Evolutionary conservation across 2,329 filamentous ascomycete species (phyloP).

Genomic region (Phialophora verrucosa): DNA sequence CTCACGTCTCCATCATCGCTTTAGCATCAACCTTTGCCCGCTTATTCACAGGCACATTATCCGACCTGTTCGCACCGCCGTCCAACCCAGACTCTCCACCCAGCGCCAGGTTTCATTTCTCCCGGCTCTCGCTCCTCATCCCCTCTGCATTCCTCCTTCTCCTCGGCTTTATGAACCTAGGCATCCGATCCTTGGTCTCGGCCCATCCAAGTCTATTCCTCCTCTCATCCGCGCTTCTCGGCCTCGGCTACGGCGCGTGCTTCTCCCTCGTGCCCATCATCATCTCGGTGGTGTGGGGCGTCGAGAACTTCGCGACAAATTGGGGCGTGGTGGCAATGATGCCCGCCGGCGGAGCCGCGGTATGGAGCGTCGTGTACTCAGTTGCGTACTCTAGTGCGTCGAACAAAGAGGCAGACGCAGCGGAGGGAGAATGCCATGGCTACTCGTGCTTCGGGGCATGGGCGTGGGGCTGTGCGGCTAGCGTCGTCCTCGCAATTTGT

Average conservation of each 20-base stretch:
- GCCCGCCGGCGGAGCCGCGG: conserved; percentile 82
- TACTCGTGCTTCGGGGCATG: conserved; percentile 85
- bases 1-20: conserved; percentile 91
- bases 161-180: conserved; percentile 76
- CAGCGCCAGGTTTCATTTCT: conserved; percentile 57
- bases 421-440: conserved; percentile 75
- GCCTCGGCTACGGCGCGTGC: conserved; percentile 88
- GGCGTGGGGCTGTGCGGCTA: conserved; percentile 74
- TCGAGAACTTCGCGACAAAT: conserved; percentile 98
- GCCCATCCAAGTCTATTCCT: conserved; percentile 82
- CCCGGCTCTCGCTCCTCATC: conserved; percentile 79
- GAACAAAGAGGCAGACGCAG: conserved; percentile 30
- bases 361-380: conserved; percentile 92
- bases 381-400: conserved; percentile 46
- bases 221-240: conserved; percentile 81
- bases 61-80: conserved; percentile 77
- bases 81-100: conserved; percentile 46
- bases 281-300: conserved; percentile 96
- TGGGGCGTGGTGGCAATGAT: conserved; percentile 95
- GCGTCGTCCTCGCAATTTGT: conserved; percentile 76
- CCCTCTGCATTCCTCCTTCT: conserved; percentile 75
- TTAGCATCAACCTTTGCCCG: conserved; percentile 89
- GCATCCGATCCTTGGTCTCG: conserved; percentile 74
- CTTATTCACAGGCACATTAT: conserved; percentile 85
- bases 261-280: conserved; percentile 91